phyloP scores from a whole-genome alignment of 164 flowering plant genomes.

The Chimonanthus praecox region DNA sequence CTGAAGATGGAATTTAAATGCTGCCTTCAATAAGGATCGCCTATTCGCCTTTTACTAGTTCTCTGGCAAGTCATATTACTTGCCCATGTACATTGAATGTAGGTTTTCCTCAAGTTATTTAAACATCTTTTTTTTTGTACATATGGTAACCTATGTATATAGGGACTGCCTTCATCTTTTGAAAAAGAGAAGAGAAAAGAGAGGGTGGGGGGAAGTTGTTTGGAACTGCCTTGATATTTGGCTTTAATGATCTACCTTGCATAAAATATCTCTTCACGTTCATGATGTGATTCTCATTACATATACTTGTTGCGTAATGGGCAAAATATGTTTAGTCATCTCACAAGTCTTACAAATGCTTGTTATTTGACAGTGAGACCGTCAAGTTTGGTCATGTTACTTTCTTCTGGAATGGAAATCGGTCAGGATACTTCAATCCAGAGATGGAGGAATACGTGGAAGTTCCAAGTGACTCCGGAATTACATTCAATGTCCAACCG shows the following conservation, averaged over 20 bases:
- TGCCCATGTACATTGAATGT: not conserved
- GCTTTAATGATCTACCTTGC: not conserved
- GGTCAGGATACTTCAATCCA: slow-evolving; percentile 78
- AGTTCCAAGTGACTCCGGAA: slow-evolving; percentile 91
- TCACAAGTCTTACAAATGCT: not conserved
- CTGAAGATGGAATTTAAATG: not conserved
- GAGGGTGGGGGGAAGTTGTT: no score
- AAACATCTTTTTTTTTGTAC: not conserved
- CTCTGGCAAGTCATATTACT: not conserved
- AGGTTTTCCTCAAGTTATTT: not conserved
- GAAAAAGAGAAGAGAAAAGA: no score
- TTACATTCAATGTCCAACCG: slow-evolving; percentile 85
- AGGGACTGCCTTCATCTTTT: no score
- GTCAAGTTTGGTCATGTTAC: slow-evolving; percentile 99
- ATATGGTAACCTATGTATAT: not conserved
- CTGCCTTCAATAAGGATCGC: not conserved
- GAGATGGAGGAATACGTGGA: slow-evolving; percentile 95
- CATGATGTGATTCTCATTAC: not conserved
- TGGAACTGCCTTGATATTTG: no score
- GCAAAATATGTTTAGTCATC: no score
- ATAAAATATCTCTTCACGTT: not conserved
- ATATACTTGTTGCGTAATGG: not conserved
- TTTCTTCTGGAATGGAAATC: slow-evolving; percentile 99
- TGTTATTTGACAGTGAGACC: slow-evolving; percentile 60
- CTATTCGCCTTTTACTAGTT: not conserved